phyloP scores from a whole-genome alignment of 108 stramenopile genomes.

The Mayamaea pseudoterrestris region DNA sequence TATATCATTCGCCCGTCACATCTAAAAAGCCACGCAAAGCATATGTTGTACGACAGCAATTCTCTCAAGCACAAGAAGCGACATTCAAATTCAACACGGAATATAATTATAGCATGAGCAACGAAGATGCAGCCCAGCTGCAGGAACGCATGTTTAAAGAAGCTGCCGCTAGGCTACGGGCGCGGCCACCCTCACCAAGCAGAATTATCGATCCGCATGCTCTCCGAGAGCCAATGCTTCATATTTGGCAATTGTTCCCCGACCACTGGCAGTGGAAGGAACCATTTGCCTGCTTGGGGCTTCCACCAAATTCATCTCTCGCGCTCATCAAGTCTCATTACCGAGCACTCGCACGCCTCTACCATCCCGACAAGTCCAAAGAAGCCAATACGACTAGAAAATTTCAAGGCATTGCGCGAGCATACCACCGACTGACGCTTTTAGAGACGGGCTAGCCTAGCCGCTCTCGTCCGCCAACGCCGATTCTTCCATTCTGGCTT shows the following conservation, averaged over 20 bases:
- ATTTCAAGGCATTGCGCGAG: slow-evolving; percentile 36
- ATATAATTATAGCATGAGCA: slow-evolving; percentile 1
- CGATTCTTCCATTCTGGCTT: no score
- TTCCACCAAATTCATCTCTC: slow-evolving; percentile 11
- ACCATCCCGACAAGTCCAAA: slow-evolving; percentile 36
- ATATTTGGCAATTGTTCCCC: slow-evolving; percentile 11
- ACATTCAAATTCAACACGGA: neutral
- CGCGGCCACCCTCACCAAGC: no score
- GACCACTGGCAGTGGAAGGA: slow-evolving; percentile 26
- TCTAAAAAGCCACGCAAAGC: neutral
- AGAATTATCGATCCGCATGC: no score
- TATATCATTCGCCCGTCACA: neutral
- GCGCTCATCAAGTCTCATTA: slow-evolving; percentile 21
- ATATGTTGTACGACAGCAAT: neutral
- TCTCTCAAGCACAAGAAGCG: no score
- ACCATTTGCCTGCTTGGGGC: slow-evolving; percentile 21
- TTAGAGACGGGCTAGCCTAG: no score
- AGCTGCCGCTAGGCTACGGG: slow-evolving; percentile 22
- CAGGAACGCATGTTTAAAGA: slow-evolving; percentile 29
- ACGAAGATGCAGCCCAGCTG: slow-evolving; percentile 19
- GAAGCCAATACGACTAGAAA: slow-evolving; percentile 13
- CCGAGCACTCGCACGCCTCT: slow-evolving; percentile 18
- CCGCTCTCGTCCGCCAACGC: no score
- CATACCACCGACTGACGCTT: no score
- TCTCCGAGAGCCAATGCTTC: no score